phyloP scores from a whole-genome alignment of 495 filamentous ascomycete species.

The Hypoxylon rickii region DNA sequence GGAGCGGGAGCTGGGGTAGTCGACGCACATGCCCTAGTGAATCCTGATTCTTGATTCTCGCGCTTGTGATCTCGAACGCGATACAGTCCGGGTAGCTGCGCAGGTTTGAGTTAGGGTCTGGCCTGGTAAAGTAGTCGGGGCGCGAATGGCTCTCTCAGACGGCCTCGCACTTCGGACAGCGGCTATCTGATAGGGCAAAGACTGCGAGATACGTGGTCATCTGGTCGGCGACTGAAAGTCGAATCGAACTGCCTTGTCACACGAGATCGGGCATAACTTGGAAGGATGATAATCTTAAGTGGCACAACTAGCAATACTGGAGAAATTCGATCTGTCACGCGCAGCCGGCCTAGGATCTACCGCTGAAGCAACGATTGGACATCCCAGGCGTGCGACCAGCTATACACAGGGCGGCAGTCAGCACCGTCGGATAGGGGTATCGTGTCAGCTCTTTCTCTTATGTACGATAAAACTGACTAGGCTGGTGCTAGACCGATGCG shows the following conservation, averaged over 20 bases:
- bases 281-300: conserved; percentile 17
- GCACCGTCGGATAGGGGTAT: conserved; percentile 32
- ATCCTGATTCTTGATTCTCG: conserved; percentile 24
- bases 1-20: conserved; percentile 3
- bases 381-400: conserved; percentile 13
- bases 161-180: neutral
- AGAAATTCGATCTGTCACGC: conserved; percentile 30
- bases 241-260: conserved; percentile 10
- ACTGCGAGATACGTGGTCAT: conserved; percentile 15
- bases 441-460: conserved; percentile 19
- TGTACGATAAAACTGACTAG: conserved; percentile 9
- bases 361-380: conserved; percentile 26
- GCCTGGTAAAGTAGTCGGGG: conserved; percentile 12
- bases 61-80: conserved; percentile 24
- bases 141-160: conserved; percentile 1
- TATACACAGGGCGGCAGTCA: conserved; percentile 17
- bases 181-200: conserved; percentile 20
- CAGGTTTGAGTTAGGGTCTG: conserved; percentile 15
- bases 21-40: conserved; percentile 17
- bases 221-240: conserved; percentile 7
- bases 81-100: conserved; percentile 29
- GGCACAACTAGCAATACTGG: conserved; percentile 13
- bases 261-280: conserved; percentile 18
- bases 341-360: conserved; percentile 22
- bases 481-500: conserved; percentile 5